Evolutionary conservation across 1,139 yeast species (phyloP).

Genomic region (Lodderomyces pseudojiufengensis): DNA sequence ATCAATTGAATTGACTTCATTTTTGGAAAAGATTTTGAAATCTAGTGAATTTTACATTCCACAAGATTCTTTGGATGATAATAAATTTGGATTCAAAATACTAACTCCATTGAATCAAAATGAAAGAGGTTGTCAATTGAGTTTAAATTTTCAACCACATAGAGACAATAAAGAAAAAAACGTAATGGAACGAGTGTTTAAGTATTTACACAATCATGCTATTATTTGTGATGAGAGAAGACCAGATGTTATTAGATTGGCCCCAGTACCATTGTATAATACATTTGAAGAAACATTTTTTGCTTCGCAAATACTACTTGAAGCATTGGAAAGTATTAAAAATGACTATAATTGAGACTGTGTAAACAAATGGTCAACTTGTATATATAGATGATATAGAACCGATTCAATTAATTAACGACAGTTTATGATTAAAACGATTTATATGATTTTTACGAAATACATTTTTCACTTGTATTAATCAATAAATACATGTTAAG

Average conservation of each 20-base stretch:
- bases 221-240: constrained; percentile 84
- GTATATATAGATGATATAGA: no score
- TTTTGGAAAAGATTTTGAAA: constrained; percentile 46
- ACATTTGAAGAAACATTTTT: constrained; percentile 59
- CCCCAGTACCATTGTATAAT: constrained; percentile 83
- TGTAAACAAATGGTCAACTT: no score
- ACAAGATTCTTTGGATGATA: constrained; percentile 18
- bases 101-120: constrained; percentile 61
- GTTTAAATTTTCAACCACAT: constrained; percentile 62
- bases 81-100: constrained; percentile 53
- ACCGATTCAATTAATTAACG: no score
- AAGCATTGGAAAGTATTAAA: constrained; percentile 24
- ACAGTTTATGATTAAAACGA: no score
- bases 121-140: constrained; percentile 79
- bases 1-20: constrained; percentile 56
- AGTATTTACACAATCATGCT: constrained; percentile 51
- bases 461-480: no score
- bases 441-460: no score
- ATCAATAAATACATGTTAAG: no score
- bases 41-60: constrained; percentile 42
- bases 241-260: constrained; percentile 82
- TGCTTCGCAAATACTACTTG: constrained; percentile 46
- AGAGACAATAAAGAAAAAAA: constrained; percentile 31
- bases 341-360: constrained; percentile 7
- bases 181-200: constrained; percentile 62